Base-by-base conservation (phyloP, 208 protist species). In the Leishmania martiniquensis region DNA sequence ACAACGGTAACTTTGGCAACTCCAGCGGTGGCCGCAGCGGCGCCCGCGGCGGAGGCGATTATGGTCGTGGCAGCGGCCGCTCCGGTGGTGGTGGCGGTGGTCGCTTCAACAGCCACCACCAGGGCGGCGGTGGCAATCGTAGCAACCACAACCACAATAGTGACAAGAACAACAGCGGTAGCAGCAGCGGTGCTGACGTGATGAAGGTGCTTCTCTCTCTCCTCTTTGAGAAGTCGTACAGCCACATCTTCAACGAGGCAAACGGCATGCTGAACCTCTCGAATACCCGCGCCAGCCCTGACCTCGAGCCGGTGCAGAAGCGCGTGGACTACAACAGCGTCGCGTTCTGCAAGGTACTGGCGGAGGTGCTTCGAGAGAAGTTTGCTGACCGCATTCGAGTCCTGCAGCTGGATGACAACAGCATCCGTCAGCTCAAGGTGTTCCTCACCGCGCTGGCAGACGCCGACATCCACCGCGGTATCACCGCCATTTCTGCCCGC, bases 301-400 rank as follows among this genome's bases (percentile, higher is more conserved):
- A 96, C 72, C 77, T 96, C 22, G 65, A 82, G n/a, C 74, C 84
- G 15, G 89, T 87, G n/a, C 83, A 87, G 77, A 89, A 83, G 44
- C 93, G 80, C 55, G 88, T 97, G 1, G 90, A 97, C 81, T 96
- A 95, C 79, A 95, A 95, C 89, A 95, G 83, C 54, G 87, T 91
- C 20, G 72, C 86, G 6, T 97, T 97, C 81, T 95, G 89, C 78
- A 89, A 85, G 66, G 84, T 87, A 20, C 85, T 97, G 5, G 85
- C 85, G 15, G 85, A 90, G 70, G 92, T 94, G 32, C 75, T 97
- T 52, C 87, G 88, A 39, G 87, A 91, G 57, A 84, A 82, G 39
- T 91, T 93, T 78, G 87, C 85, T 20, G 65, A 84, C 51, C 77
- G 82, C 55, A 88, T 96, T 22, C 89, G 90, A 57, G 78, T 93